Evolutionary conservation across 371 early-diverging fungal genomes (phyloP).

Genomic region (Capillidium heterosporum): DNA sequence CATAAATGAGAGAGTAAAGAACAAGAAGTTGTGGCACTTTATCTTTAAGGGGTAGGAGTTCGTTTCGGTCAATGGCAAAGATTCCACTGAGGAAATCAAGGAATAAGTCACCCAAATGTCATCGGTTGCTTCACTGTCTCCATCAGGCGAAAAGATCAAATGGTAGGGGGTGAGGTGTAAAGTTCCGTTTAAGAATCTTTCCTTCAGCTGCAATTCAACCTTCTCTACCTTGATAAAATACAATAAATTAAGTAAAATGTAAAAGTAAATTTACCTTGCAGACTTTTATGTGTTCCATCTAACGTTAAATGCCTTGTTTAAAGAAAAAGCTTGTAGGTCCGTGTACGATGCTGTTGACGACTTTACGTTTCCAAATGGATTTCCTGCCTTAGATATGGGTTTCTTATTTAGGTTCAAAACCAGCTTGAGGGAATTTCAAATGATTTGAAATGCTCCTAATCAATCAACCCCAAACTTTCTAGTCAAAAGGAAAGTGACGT

Average conservation of each 20-base stretch:
- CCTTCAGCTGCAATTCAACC: conserved; percentile 38
- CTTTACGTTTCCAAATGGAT: no score
- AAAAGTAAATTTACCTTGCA: neutral
- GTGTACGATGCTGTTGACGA: no score
- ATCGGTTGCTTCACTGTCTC: conserved; percentile 18
- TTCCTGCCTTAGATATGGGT: no score
- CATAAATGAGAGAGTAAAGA: conserved; percentile 42
- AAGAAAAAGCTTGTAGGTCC: no score
- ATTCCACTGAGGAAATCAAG: conserved; percentile 63
- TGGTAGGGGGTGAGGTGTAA: conserved; percentile 64
- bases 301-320: no score
- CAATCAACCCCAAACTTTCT: no score
- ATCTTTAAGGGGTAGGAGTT: conserved; percentile 39
- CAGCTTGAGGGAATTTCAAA: no score
- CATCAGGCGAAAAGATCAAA: conserved; percentile 34
- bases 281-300: neutral
- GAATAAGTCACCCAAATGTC: conserved; percentile 75
- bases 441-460: no score
- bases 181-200: conserved; percentile 33
- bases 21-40: conserved; percentile 62
- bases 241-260: neutral
- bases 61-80: conserved; percentile 22
- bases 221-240: conserved; percentile 26
- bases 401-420: no score
- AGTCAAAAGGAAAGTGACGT: no score